These are phyloP conservation scores for Fusarium acutatum DNA, from an alignment of 2,329 filamentous ascomycete genomes.

Conservation along the genomic window DNA sequence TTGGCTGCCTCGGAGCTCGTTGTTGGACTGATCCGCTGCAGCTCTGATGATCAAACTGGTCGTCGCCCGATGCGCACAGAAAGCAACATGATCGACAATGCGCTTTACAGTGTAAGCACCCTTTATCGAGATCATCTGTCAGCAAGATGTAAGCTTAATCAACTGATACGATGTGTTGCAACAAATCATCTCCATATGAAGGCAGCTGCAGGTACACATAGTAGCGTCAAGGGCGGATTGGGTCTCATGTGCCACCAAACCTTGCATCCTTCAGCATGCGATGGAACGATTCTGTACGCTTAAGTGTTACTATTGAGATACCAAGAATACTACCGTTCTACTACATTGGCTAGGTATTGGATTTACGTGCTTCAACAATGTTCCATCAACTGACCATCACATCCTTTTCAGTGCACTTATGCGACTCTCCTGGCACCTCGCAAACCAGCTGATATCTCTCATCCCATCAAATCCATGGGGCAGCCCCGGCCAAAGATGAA, in stretches of 20 bases:
- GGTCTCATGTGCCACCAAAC: background rate
- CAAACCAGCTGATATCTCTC: constrained; percentile 4
- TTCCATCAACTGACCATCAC: background rate
- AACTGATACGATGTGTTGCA: background rate
- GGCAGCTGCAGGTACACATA: background rate
- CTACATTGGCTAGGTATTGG: too few species aligned
- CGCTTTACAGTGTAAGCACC: accelerated
- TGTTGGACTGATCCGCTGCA: background rate
- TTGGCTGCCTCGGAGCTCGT: background rate
- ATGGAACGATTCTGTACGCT: background rate
- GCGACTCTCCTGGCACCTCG: background rate
- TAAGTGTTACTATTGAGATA: background rate
- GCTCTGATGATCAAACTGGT: accelerated
- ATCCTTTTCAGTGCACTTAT: constrained; percentile 4
- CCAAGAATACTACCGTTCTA: too few species aligned
- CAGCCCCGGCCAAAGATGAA: constrained; percentile 52
- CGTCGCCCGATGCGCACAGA: background rate
- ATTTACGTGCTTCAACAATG: too few species aligned
- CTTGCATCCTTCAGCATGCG: background rate
- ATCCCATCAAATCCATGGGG: constrained; percentile 48
- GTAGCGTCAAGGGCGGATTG: background rate
- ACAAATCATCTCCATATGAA: background rate
- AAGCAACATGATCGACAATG: background rate
- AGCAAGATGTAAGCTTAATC: background rate
- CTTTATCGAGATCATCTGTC: background rate